These are phyloP conservation scores for Neocatenulostroma microsporum DNA, from an alignment of 2,329 filamentous ascomycete species.

Conservation along the genomic window DNA sequence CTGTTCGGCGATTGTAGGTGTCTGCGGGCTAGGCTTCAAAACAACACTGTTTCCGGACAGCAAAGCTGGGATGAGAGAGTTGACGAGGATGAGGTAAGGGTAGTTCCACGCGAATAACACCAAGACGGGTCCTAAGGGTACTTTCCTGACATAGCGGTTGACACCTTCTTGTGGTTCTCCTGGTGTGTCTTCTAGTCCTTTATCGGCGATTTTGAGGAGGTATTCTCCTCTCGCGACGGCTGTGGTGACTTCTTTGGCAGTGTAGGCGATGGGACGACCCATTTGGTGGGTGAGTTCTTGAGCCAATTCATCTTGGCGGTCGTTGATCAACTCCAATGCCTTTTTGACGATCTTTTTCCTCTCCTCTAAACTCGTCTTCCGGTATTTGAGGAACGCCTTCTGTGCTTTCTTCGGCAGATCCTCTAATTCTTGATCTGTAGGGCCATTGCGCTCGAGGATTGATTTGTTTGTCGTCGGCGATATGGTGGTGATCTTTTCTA, in stretches of 20 bases:
- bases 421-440: constrained; percentile 62
- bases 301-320: constrained; percentile 70
- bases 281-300: constrained; percentile 88
- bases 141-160: constrained; percentile 80
- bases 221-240: constrained; percentile 81
- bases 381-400: constrained; percentile 68
- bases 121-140: constrained; percentile 78
- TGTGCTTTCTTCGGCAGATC: constrained; percentile 64
- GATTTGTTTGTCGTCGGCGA: constrained; percentile 83
- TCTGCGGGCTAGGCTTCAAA: constrained; percentile 90
- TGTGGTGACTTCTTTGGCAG: constrained; percentile 73
- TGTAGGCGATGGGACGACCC: constrained; percentile 86
- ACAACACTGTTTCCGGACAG: constrained; percentile 86
- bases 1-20: constrained; percentile 83
- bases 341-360: constrained; percentile 74
- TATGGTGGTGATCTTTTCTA: constrained; percentile 64
- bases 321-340: constrained; percentile 62
- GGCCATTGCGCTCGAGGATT: constrained; percentile 69
- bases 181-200: constrained; percentile 68
- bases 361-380: constrained; percentile 64
- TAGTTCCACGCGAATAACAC: constrained; percentile 98
- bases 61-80: constrained; percentile 85
- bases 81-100: constrained; percentile 86
- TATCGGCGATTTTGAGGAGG: constrained; percentile 72
- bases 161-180: constrained; percentile 83